Evolutionary conservation across 768 basidiomycete genomes (phyloP), one percentile per base, ranked within the genome.

Genomic region (Phlegmacium glaucopus): DNA sequence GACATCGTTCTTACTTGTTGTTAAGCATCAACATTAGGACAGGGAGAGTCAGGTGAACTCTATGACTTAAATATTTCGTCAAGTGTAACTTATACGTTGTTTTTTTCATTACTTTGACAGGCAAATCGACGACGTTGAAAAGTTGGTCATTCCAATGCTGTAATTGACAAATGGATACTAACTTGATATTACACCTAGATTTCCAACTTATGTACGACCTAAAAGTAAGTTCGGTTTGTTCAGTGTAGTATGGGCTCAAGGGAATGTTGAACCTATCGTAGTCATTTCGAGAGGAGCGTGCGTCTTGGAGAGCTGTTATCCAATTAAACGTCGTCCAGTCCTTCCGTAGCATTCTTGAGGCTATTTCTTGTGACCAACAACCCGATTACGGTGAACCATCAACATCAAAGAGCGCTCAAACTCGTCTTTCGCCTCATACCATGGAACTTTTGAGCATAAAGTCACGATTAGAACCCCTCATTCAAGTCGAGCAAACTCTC

Each of bases 121-220:
- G 87, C 49, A 90, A 90, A 70, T 88, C 85, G 0, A 90, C 87
- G 0, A 87, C 86, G 1, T 69, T 90, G 35, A 86, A 89, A 65
- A 88, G 86, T 87, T 61, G 53, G 83, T 75, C 15, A 6, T 25
- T 30, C 16, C 16, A 38, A 18, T 40, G 27, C 28, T n/a, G 3
- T 45, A 11, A 40, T 27, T 29, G n/a, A 36, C 8, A 15, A 29
- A 22, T 29, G 28, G 41, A 45, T 22, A 16, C 28, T 38, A 32
- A 17, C 26, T 26, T 18, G 25, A 18, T 15, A 35, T 28, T 9
- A 10, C 38, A 9, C 15, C 34, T 29, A 82, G 81, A 82, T 56
- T 82, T 84, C 54, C 82, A 85, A 63, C 67, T 85, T 26, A 76
- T 83, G 72, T 78, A 79, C 50, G 76, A 79, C 18, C 71, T 77